phyloP scores from a whole-genome alignment of 169 alveolate genomes.

The Plasmodium coatneyi region DNA sequence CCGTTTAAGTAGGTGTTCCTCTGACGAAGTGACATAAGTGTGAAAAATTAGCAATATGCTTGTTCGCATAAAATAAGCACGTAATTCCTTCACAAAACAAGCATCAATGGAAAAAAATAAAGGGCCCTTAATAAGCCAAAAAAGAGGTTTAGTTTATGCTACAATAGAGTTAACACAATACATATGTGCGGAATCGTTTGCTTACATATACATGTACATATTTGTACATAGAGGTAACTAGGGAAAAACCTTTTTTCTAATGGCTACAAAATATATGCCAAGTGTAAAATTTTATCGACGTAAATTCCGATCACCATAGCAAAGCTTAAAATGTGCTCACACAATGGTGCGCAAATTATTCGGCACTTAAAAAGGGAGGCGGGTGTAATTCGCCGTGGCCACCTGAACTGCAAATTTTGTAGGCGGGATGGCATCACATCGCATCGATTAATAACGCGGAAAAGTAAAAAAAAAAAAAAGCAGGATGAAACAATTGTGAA shows the following conservation, averaged over 20 bases:
- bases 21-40: neutral
- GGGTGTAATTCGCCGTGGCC: neutral
- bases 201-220: neutral
- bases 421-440: neutral
- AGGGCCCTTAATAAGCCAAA: neutral
- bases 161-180: neutral
- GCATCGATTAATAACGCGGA: neutral
- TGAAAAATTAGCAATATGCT: neutral
- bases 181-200: neutral
- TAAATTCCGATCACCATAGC: neutral
- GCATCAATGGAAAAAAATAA: neutral
- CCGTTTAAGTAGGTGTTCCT: neutral
- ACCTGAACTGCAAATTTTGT: neutral
- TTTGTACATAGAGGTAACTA: neutral
- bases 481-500: neutral
- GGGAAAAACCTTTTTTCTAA: neutral
- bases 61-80: neutral
- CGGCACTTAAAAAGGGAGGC: neutral
- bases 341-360: neutral
- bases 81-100: neutral
- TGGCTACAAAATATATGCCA: neutral
- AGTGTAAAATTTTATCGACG: neutral
- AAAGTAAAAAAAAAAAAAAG: neutral
- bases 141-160: neutral
- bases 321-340: neutral